Percentiles rank a stretch among this genome's conserved stretches.
Conservation (phyloP, 2,329 filamentous ascomycete genomes). For the Neopestalotiopsis clavispora region DNA sequence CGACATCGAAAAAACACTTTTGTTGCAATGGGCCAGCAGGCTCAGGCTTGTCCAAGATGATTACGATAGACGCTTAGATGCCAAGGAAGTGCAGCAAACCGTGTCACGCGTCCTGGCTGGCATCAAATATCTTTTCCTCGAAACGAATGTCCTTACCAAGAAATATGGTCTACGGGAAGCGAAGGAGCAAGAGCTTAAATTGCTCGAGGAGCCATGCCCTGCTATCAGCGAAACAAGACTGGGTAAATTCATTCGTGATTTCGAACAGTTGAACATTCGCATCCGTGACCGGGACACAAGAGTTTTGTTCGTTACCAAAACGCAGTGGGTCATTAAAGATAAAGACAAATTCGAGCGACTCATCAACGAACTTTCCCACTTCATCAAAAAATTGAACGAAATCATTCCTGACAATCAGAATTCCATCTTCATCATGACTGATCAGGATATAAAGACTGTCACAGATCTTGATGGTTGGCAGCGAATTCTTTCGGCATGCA, state of each 20-base stretch:
- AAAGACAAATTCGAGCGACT: neutral
- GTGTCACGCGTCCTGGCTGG: neutral
- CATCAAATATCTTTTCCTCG: neutral
- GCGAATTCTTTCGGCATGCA: neutral
- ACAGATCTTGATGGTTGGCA: neutral
- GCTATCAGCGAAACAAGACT: neutral
- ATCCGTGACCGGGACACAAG: no score
- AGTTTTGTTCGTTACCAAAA: neutral
- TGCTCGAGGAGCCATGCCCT: no score
- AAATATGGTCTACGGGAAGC: neutral
- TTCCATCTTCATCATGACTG: neutral
- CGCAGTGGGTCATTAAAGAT: neutral
- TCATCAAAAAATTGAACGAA: neutral
- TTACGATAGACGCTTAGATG: neutral
- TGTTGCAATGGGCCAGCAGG: constrained; percentile 18
- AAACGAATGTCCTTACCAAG: neutral
- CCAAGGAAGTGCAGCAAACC: neutral
- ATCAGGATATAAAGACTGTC: neutral
- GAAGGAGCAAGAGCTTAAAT: no score
- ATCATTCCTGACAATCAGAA: neutral
- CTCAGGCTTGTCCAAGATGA: neutral
- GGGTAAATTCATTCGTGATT: neutral
- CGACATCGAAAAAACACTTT: constrained; percentile 19
- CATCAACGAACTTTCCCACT: neutral
- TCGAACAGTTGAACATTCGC: neutral